Conservation (phyloP, 2,329 filamentous ascomycete species). For the Alternaria angustiovoidea region DNA sequence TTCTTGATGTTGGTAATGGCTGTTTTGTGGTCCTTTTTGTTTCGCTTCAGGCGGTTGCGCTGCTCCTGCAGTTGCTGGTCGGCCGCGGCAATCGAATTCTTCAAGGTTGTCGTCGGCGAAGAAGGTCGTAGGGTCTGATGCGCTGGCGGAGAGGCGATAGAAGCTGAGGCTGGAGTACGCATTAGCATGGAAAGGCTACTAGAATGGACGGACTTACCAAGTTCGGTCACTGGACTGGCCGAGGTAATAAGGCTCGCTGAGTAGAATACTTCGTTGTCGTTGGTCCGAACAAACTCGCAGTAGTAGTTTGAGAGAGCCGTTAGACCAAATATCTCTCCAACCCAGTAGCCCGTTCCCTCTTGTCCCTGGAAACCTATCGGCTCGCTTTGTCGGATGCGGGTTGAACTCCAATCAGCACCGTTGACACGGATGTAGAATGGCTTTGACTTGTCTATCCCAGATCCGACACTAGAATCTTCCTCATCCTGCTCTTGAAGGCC, state of each 20-base stretch:
- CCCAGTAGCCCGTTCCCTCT: conserved; percentile 66
- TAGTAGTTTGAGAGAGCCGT: conserved; percentile 79
- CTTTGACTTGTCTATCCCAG: conserved; percentile 72
- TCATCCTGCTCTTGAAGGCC: conserved; percentile 49
- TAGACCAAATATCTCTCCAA: conserved; percentile 72
- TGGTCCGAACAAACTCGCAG: conserved; percentile 77
- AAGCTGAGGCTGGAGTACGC: conserved; percentile 32
- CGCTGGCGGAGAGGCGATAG: conserved; percentile 56
- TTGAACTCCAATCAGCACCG: conserved; percentile 80
- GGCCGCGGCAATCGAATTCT: conserved; percentile 76
- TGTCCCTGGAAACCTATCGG: conserved; percentile 56
- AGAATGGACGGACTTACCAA: conserved; percentile 54
- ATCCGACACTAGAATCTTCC: conserved; percentile 49
- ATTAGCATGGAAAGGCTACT: conserved; percentile 9
- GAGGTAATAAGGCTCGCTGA: conserved; percentile 76
- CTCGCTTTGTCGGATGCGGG: conserved; percentile 68
- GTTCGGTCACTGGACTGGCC: conserved; percentile 65
- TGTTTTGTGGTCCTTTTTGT: conserved; percentile 77
- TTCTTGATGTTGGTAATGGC: conserved; percentile 72
- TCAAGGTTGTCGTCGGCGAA: conserved; percentile 78
- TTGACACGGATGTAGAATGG: conserved; percentile 83
- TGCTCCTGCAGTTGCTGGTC: conserved; percentile 76
- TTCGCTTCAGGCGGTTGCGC: conserved; percentile 72
- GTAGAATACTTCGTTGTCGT: conserved; percentile 72
- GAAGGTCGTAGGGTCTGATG: conserved; percentile 74